Conservation (phyloP, 768 basidiomycete genomes). For the Tephrocybe sp. region DNA sequence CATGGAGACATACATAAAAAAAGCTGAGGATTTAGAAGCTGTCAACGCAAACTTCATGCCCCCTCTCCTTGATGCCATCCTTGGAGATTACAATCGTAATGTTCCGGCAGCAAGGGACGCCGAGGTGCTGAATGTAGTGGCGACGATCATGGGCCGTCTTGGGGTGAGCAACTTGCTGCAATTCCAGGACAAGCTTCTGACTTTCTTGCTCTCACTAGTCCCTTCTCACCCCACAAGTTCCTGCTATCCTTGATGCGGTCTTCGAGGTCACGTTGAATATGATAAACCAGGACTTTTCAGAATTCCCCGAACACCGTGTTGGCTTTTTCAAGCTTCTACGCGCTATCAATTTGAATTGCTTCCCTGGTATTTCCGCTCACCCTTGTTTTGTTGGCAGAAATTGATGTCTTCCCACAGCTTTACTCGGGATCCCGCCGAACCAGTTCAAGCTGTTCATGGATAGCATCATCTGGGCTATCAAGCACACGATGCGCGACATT, state of each 20-base stretch:
- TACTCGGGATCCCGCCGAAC: constrained; percentile 81
- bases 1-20: constrained; percentile 97
- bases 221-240: constrained; percentile 89
- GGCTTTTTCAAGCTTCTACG: constrained; percentile 97
- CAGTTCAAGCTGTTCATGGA: constrained; percentile 99
- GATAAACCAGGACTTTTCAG: constrained; percentile 99
- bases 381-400: not conserved
- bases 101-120: constrained; percentile 93
- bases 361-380: constrained; percentile 66
- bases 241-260: constrained; percentile 92
- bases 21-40: constrained; percentile 93
- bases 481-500: constrained; percentile 98
- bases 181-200: constrained; percentile 10
- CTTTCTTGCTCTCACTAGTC: constrained; percentile 42
- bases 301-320: constrained; percentile 95
- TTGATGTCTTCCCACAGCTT: constrained; percentile 44
- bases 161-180: constrained; percentile 58
- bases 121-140: constrained; percentile 96
- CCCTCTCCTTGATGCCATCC: constrained; percentile 91
- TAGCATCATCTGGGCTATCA: constrained; percentile 99
- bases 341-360: constrained; percentile 90
- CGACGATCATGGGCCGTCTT: constrained; percentile 85
- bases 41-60: constrained; percentile 94
- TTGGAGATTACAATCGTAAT: constrained; percentile 97
- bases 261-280: constrained; percentile 97